Percentiles rank a stretch among this genome's conserved stretches.
These are phyloP conservation scores for Solanum virginianum DNA, from an alignment of 257 asterid genomes.

Conservation along the genomic window DNA sequence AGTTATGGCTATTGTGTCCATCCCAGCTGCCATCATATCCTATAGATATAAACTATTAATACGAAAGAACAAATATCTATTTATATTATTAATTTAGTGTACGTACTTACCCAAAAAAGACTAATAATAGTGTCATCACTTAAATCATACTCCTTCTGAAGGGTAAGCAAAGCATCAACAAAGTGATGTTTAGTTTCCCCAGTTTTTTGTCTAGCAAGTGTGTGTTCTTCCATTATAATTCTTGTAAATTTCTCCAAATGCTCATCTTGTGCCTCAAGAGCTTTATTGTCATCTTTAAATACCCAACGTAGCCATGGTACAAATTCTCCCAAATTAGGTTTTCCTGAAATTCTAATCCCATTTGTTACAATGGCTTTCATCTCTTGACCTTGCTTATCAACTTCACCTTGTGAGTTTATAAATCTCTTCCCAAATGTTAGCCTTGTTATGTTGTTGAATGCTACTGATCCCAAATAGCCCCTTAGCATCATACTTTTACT, in stretches of 20 bases:
- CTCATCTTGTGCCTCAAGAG: conserved; percentile 29
- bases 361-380: conserved; percentile 46
- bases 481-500: conserved; percentile 50
- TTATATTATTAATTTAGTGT: neutral
- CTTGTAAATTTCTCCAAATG: conserved; percentile 42
- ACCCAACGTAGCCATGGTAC: conserved; percentile 54
- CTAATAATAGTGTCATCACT: conserved; percentile 58
- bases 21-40: conserved; percentile 88
- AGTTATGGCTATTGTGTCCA: conserved; percentile 72
- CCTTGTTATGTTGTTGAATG: conserved; percentile 78
- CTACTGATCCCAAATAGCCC: conserved; percentile 51
- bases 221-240: conserved; percentile 77
- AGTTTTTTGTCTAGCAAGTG: conserved; percentile 36
- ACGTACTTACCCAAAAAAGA: conserved; percentile 66
- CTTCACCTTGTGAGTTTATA: conserved; percentile 40
- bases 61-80: too few species aligned
- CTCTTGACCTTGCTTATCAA: conserved; percentile 63
- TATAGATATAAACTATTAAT: conserved; percentile 3
- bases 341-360: conserved; percentile 39
- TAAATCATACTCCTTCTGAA: conserved; percentile 60
- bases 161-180: conserved; percentile 67
- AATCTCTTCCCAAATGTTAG: conserved; percentile 70
- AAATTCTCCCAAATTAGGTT: conserved; percentile 43
- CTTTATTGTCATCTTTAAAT: conserved; percentile 34
- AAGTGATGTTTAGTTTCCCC: conserved; percentile 75